phyloP scores from a whole-genome alignment of 1,139 yeast genomes.

The Candida sanyaensis region DNA sequence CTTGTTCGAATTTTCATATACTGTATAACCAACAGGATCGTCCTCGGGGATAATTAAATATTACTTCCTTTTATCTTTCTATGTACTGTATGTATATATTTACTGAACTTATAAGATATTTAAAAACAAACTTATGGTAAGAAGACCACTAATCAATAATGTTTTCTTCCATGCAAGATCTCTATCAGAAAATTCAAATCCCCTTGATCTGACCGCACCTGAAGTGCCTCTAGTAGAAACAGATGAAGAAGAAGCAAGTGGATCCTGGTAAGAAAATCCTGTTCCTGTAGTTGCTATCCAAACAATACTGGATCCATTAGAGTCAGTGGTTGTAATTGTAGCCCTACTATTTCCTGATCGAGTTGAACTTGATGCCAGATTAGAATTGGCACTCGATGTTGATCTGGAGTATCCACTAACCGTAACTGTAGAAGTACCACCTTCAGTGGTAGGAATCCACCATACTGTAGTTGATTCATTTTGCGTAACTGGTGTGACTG shows the following conservation, averaged over 20 bases:
- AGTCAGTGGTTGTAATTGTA: not conserved
- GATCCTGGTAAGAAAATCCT: not conserved
- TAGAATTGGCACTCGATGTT: not conserved
- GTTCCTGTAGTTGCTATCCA: slow-evolving; percentile 24
- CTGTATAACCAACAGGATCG: too few relatives aligned
- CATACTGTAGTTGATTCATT: slow-evolving; percentile 10
- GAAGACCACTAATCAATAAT: slow-evolving; percentile 18
- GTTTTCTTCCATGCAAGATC: slow-evolving; percentile 21
- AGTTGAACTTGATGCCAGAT: not conserved
- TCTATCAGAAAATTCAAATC: slow-evolving; percentile 9
- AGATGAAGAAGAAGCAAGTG: not conserved
- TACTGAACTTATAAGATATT: slow-evolving; percentile 18
- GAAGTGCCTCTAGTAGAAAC: slow-evolving; percentile 8
- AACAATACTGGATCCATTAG: slow-evolving; percentile 25
- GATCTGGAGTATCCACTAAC: slow-evolving; percentile 7
- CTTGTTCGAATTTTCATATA: too few relatives aligned
- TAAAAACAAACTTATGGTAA: slow-evolving; percentile 20
- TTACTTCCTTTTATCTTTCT: not conserved
- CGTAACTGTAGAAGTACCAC: slow-evolving; percentile 9
- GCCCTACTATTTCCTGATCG: not conserved
- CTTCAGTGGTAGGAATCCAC: slow-evolving; percentile 17
- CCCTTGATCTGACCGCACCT: slow-evolving; percentile 13
- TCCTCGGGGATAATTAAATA: too few relatives aligned
- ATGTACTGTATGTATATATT: not conserved
- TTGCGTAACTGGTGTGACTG: slow-evolving; percentile 3